phyloP scores from a whole-genome alignment of 2,329 filamentous ascomycete genomes.

The Ceratocystis destructans region DNA sequence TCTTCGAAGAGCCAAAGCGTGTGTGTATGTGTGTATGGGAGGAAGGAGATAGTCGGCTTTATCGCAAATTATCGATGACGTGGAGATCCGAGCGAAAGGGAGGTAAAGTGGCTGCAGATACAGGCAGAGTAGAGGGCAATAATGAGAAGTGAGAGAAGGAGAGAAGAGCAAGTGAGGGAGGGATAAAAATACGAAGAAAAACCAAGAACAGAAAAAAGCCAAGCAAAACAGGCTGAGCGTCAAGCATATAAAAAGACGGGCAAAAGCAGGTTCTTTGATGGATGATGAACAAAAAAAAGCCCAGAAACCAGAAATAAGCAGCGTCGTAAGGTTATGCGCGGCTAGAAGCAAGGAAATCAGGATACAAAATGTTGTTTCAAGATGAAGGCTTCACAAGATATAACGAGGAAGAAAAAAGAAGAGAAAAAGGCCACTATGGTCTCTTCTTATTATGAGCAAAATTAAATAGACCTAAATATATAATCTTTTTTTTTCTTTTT shows the following conservation, averaged over 20 bases:
- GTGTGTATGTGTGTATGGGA: too few species aligned
- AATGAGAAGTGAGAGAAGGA: slow-evolving; percentile 19
- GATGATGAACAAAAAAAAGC: neutral
- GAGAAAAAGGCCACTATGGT: neutral
- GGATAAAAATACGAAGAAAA: slow-evolving; percentile 19
- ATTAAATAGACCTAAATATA: neutral
- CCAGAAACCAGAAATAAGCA: neutral
- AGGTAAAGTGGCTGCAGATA: neutral
- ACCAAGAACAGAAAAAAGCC: slow-evolving; percentile 7
- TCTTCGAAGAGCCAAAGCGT: neutral
- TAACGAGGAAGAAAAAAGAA: neutral
- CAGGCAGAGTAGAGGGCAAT: neutral
- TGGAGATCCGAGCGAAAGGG: slow-evolving; percentile 4
- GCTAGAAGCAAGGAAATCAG: slow-evolving; percentile 2
- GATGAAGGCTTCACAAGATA: neutral
- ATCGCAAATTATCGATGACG: slow-evolving; percentile 11
- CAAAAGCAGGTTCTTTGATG: slow-evolving; percentile 9
- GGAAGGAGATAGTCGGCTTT: neutral
- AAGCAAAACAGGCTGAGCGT: slow-evolving; percentile 13
- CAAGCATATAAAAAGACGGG: neutral
- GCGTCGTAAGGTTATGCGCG: neutral
- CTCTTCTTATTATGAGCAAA: neutral
- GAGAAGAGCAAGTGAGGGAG: slow-evolving; percentile 17
- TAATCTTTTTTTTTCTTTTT: neutral
- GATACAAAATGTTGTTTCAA: neutral